Percentiles rank a stretch among this genome's conserved stretches.
These are phyloP conservation scores for Hericium coralloides DNA, from an alignment of 768 basidiomycete species.

Conservation along the genomic window DNA sequence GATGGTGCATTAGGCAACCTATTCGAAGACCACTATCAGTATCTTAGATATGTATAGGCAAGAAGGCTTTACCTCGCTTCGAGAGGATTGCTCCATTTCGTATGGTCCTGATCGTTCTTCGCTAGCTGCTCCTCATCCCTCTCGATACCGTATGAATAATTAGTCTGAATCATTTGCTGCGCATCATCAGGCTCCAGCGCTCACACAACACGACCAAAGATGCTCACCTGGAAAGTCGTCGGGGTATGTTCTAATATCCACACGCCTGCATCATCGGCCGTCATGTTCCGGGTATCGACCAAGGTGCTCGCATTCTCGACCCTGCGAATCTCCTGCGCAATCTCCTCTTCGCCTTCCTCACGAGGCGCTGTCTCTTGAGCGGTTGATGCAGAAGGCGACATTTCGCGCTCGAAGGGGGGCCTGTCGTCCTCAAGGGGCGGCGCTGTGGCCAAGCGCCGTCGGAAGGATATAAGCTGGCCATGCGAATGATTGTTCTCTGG, in stretches of 20 bases:
- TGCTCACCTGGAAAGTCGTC: slow-evolving; percentile 61
- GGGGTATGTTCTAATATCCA: slow-evolving; percentile 86
- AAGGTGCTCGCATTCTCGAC: slow-evolving; percentile 9
- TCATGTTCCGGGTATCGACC: slow-evolving; percentile 49
- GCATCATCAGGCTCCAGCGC: background rate
- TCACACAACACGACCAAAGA: background rate
- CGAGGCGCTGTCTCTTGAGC: background rate
- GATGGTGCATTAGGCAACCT: slow-evolving; percentile 86
- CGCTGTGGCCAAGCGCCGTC: slow-evolving; percentile 20
- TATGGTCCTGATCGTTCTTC: slow-evolving; percentile 61
- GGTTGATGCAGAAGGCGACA: background rate
- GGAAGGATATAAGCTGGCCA: slow-evolving; percentile 80
- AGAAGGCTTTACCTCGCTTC: slow-evolving; percentile 44
- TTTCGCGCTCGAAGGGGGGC: slow-evolving; percentile 3
- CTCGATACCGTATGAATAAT: slow-evolving; percentile 89
- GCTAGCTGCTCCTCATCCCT: slow-evolving; percentile 54
- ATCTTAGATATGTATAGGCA: background rate
- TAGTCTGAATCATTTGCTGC: slow-evolving; percentile 73
- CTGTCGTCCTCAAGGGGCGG: slow-evolving; percentile 12
- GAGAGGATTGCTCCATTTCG: slow-evolving; percentile 90
- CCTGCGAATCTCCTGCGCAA: background rate
- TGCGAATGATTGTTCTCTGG: slow-evolving; percentile 48
- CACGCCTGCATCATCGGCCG: slow-evolving; percentile 57
- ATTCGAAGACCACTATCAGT: background rate
- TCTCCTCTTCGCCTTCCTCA: background rate